Evolutionary conservation across 1,284 basidiomycete species (phyloP), one percentile per base, ranked within the genome.

Genomic region (Ganoderma resinaceum): DNA sequence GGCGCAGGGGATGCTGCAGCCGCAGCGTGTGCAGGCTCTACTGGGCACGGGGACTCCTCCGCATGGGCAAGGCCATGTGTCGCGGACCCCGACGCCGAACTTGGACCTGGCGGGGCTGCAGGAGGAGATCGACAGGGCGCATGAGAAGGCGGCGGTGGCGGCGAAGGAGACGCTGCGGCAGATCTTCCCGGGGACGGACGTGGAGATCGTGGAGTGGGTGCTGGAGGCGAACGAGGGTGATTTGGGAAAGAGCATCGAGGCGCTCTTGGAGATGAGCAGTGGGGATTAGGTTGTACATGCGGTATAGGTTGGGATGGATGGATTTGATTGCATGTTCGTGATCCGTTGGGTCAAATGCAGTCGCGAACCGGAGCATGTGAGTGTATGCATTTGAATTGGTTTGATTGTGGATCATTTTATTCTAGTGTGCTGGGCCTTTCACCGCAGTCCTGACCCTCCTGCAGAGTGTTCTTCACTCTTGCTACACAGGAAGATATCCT

Each of bases 181-280:
- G 81, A 96, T 97, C 71, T 97, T 97, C 86, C 95, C 95, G 0
- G 80, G 80, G 7, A 84, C 93, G 72, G 95, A 97, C 76, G 78
- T 80, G 62, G 96, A 96, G 79, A 87, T 97, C 42, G 85, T 95
- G 61, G 93, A 95, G 72, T 91, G 89, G 85, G 95, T 98, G 42
- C 81, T 98, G 66, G 92, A 97, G 76, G 92, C 92, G 49, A 95
- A 95, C 74, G 88, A 88, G n/a, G 93, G 93, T 33, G 95, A 98
- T 81, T 78, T 97, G 68, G 96, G 95, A 65, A 88, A 88, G 84
- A 95, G 95, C 76, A 96, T 97, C 74, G 96, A 97, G 79, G 87
- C 85, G 64, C 77, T 95, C 66, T 81, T 95, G 75, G 94, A 95
- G 81, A 93, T 94, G 86, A 88, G 86, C 72, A 87, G 85, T 68